These are phyloP conservation scores for Trichomonas vaginalis DNA, from an alignment of 208 protist genomes.

Conservation along the genomic window DNA sequence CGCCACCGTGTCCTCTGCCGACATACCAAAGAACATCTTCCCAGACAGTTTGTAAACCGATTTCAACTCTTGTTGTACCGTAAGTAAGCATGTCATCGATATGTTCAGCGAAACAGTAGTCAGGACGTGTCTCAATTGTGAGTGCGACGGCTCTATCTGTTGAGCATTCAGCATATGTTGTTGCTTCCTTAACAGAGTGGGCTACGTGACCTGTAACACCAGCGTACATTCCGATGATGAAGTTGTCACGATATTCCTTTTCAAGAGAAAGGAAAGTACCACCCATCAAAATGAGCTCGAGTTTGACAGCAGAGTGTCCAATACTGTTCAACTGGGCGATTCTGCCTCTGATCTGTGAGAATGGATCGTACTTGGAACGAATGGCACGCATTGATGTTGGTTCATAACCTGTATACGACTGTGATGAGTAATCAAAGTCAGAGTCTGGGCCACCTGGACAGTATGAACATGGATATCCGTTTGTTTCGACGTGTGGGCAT, in stretches of 20 bases:
- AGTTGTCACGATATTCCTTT: slow-evolving; percentile 67
- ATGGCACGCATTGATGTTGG: slow-evolving; percentile 77
- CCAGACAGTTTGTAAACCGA: slow-evolving; percentile 93
- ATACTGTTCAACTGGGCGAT: slow-evolving; percentile 64
- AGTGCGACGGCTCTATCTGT: slow-evolving; percentile 59
- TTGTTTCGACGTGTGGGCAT: slow-evolving; percentile 71
- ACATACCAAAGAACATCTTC: slow-evolving; percentile 71
- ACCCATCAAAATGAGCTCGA: slow-evolving; percentile 95
- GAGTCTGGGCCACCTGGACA: slow-evolving; percentile 72
- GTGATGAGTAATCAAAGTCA: slow-evolving; percentile 76
- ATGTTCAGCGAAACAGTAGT: slow-evolving; percentile 73
- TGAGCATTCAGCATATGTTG: slow-evolving; percentile 20
- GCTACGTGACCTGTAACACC: slow-evolving; percentile 52
- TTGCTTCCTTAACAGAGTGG: slow-evolving; percentile 22
- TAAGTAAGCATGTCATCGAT: slow-evolving; percentile 61
- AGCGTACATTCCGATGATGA: slow-evolving; percentile 65
- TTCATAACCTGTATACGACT: slow-evolving; percentile 71
- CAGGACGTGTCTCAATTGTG: slow-evolving; percentile 94
- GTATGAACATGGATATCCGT: slow-evolving; percentile 62
- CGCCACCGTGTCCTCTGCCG: slow-evolving; percentile 72
- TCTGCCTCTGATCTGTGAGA: slow-evolving; percentile 53
- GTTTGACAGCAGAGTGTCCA: slow-evolving; percentile 63
- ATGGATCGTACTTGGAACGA: slow-evolving; percentile 68
- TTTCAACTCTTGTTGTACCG: slow-evolving; percentile 87
- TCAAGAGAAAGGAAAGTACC: slow-evolving; percentile 94